Evolutionary conservation across 768 basidiomycete genomes (phyloP).

Genomic region (Calocera viscosa): DNA sequence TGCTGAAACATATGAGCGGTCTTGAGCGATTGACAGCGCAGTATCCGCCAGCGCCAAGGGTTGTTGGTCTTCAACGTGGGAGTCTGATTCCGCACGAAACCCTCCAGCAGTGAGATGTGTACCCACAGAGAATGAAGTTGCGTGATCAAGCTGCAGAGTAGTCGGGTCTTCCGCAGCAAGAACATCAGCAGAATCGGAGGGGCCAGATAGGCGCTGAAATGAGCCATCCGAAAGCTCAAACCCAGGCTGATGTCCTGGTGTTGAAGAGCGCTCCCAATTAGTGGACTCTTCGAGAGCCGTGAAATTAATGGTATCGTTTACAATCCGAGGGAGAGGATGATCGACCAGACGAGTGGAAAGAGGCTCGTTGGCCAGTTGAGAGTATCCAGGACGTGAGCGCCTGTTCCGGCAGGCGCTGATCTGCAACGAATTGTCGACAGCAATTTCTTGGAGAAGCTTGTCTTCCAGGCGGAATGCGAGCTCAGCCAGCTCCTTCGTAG

Average conservation of each 20-base stretch:
- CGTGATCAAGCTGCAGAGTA: not conserved
- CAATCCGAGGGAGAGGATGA: not conserved
- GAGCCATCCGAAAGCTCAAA: not conserved
- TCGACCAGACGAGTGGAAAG: not conserved
- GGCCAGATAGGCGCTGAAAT: not conserved
- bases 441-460: not conserved
- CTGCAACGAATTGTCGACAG: not conserved
- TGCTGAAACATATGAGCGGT: not conserved
- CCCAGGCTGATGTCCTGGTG: not conserved
- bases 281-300: not conserved
- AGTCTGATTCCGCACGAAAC: not conserved
- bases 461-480: conserved; percentile 3
- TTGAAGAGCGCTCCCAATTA: not conserved
- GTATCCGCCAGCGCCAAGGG: not conserved
- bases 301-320: not conserved
- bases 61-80: not conserved
- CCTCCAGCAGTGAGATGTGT: not conserved
- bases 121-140: not conserved
- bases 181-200: not conserved
- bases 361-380: not conserved
- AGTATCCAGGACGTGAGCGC: not conserved
- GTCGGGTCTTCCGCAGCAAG: not conserved
- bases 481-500: conserved; percentile 7
- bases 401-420: not conserved
- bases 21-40: not conserved